Evolutionary conservation across 139 green algal genomes (phyloP).

Genomic region (Closterium sp.): DNA sequence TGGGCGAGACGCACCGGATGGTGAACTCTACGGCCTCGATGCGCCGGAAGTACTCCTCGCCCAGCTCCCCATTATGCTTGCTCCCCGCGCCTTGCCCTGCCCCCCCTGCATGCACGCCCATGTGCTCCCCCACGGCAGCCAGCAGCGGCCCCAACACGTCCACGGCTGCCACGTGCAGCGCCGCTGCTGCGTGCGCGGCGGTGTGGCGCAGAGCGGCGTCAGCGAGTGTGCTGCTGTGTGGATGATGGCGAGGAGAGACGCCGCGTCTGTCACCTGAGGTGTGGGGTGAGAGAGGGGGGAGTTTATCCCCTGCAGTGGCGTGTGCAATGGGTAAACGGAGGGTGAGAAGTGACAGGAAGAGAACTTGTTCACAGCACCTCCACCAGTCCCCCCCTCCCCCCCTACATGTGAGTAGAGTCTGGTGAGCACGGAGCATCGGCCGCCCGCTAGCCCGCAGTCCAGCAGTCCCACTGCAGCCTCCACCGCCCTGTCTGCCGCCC

Average conservation of each 20-base stretch:
- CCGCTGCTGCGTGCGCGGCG: background rate
- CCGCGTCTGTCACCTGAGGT: constrained; percentile 20
- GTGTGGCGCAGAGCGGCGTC: constrained; percentile 12
- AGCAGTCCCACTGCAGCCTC: constrained; percentile 29
- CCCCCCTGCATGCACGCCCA: background rate
- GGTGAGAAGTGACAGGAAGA: background rate
- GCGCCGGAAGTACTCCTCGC: constrained; percentile 33
- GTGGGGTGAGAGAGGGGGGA: background rate
- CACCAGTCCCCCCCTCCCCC: background rate
- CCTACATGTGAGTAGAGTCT: constrained; percentile 29
- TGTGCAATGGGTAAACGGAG: too few species aligned
- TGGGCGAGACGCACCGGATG: constrained; percentile 1
- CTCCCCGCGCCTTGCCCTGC: background rate
- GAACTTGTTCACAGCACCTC: background rate
- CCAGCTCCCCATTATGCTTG: background rate
- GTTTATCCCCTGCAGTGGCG: background rate
- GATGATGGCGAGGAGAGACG: constrained; percentile 10
- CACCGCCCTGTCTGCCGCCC: constrained; percentile 30
- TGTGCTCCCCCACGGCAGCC: background rate
- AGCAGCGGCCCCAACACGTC: constrained; percentile 23
- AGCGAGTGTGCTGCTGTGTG: background rate
- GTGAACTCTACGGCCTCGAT: constrained; percentile 40
- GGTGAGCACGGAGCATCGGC: background rate
- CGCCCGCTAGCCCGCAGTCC: background rate
- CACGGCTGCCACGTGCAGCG: constrained; percentile 11